Percentiles rank a stretch among this genome's conserved stretches.
Evolutionary conservation across 2,329 filamentous ascomycete genomes (phyloP).

Genomic region (Colletotrichum plurivorum): DNA sequence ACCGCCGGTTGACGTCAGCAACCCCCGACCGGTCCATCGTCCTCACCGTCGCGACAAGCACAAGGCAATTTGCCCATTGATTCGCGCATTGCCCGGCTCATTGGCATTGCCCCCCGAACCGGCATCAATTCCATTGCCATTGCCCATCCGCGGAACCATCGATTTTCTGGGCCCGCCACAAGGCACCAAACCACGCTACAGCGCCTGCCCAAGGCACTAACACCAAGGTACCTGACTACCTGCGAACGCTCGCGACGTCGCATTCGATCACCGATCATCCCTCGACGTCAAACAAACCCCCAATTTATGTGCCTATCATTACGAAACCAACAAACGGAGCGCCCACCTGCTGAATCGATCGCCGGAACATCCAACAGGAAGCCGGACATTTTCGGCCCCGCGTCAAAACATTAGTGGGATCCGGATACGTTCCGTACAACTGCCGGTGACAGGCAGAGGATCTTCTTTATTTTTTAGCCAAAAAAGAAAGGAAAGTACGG

Average conservation of each 20-base stretch:
- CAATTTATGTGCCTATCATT: slow-evolving; percentile 24
- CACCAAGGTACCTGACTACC: neutral
- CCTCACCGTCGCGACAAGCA: neutral
- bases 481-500: neutral
- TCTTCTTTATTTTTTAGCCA: neutral
- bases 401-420: neutral
- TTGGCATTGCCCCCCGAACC: neutral
- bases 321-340: slow-evolving; percentile 24
- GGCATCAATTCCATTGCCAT: slow-evolving; percentile 9
- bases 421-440: slow-evolving; percentile 5
- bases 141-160: slow-evolving; percentile 19
- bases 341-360: neutral
- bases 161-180: slow-evolving; percentile 13
- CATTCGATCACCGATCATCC: slow-evolving; percentile 33
- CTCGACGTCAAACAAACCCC: slow-evolving; percentile 27
- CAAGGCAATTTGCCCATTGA: no score
- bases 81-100: neutral
- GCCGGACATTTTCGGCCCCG: neutral
- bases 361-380: neutral
- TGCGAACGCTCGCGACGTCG: slow-evolving; percentile 22
- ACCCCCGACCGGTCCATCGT: neutral
- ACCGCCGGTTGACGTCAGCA: slow-evolving; percentile 32
- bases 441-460: slow-evolving; percentile 12
- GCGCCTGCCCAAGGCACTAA: neutral
- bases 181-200: no score